A percentile compares a stretch with the other conserved stretches of the same genome.
Evolutionary conservation across 2,329 filamentous ascomycete species (phyloP).

Genomic region (Fusarium sambucinum): DNA sequence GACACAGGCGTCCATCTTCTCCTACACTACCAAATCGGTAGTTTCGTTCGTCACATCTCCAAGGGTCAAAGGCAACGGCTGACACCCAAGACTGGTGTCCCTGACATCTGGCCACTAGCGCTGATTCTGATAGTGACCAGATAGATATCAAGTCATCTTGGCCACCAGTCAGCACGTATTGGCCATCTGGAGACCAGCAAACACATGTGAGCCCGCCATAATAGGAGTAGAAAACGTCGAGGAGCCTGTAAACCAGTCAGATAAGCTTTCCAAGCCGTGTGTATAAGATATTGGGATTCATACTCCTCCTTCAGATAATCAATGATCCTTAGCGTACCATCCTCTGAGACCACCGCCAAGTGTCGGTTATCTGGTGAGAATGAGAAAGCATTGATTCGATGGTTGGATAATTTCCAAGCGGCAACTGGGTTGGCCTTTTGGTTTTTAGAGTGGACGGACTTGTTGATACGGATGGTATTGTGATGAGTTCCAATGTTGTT

Average conservation of each 20-base stretch:
- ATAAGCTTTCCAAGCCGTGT: not conserved
- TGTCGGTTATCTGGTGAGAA: constrained; percentile 92
- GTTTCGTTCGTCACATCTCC: constrained; percentile 94
- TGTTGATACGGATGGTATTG: constrained; percentile 77
- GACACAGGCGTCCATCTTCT: constrained; percentile 87
- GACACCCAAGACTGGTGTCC: constrained; percentile 98
- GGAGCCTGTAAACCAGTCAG: constrained; percentile 66
- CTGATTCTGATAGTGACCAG: constrained; percentile 87
- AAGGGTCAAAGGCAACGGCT: constrained; percentile 92
- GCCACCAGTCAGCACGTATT: constrained; percentile 93
- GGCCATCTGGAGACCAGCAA: constrained; percentile 97
- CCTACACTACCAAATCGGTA: constrained; percentile 97
- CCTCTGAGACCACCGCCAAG: constrained; percentile 90
- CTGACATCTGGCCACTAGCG: constrained; percentile 90
- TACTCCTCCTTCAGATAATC: constrained; percentile 93
- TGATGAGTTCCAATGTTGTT: constrained; percentile 51
- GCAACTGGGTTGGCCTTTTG: constrained; percentile 94
- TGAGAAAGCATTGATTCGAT: constrained; percentile 88
- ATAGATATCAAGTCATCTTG: constrained; percentile 97
- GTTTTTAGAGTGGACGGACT: constrained; percentile 93
- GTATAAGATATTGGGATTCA: constrained; percentile 48
- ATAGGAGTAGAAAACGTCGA: constrained; percentile 89
- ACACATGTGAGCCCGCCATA: constrained; percentile 94
- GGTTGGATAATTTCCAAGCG: constrained; percentile 91
- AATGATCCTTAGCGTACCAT: constrained; percentile 88